Evolutionary conservation across 192 early-diverging fungal species (phyloP), one percentile per base, ranked within the genome.

Genomic region (Dimargaris verticillata): DNA sequence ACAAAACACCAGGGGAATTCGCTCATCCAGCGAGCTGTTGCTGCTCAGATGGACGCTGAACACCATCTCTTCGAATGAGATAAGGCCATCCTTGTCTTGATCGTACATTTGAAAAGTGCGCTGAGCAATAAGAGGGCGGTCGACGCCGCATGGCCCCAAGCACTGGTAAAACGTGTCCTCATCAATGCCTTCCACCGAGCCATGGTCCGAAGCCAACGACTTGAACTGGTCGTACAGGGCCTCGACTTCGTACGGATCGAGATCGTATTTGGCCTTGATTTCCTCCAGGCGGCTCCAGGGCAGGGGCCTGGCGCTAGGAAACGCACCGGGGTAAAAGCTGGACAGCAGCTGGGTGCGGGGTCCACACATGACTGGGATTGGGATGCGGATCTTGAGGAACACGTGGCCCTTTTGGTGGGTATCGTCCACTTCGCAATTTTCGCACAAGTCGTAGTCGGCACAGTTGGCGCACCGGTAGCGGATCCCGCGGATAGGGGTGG

Each of bases 381-480:
- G 89, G 62, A 98, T 83, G 7, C 86, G 64, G 51, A 98, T 91
- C 63, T 96, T 93, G 47, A 95, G 73, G 71, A 95, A 86, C 3
- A 87, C 75, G 58, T 98, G 95, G 15, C 91, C 88, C 25, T 75
- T 71, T 44, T 69, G 61, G 66, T 98, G 95, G 0, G 76, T 75
- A 33, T 77, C 71, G 43, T 90, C 82, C 5, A 86, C 86, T 66
- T 98, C 95, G 71, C 95, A 98, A 4, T 76, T 67, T 61, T 91
- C 87, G 69, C 95, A 98, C 15, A 98, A 68, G 74, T 98, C 95
- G 63, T 80, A 89, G 59, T 93, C 89, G 46, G 88, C 78, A 62
- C 95, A 98, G 61, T 96, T 92, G 38, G 88, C 84, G 65, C 95
- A 98, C 65, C 90, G 92, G 79, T 85, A 96, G 2, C 95, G 83